Percentiles rank a stretch among this genome's conserved stretches.
phyloP scores from a whole-genome alignment of 2,329 filamentous ascomycete species.

The Didymella arachidicola region DNA sequence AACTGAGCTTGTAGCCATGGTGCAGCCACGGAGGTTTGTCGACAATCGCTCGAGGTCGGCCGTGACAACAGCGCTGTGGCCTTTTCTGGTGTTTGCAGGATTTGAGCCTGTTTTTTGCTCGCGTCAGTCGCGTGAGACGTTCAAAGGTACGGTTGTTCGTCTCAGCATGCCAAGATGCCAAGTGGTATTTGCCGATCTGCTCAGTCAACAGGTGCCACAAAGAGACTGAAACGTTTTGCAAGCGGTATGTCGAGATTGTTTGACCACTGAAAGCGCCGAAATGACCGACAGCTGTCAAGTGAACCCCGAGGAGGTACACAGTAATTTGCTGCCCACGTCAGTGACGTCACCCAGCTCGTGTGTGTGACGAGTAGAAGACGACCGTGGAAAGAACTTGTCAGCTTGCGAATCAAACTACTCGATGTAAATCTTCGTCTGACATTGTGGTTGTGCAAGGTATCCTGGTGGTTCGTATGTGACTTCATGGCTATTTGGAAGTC shows the following conservation, averaged over 20 bases:
- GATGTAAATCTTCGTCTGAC: background rate
- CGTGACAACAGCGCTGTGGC: background rate
- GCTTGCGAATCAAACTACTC: background rate
- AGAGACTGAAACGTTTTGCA: background rate
- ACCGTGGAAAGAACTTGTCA: too few species aligned
- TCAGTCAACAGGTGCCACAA: background rate
- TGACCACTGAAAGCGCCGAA: background rate
- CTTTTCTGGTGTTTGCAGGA: background rate
- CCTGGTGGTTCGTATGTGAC: too few species aligned
- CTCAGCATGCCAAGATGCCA: background rate
- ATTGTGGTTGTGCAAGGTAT: background rate
- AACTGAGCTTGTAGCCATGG: background rate
- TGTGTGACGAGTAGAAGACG: too few species aligned
- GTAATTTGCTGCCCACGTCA: background rate
- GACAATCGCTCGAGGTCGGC: background rate
- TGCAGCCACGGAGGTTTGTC: background rate
- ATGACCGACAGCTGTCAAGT: background rate
- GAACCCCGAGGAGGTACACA: background rate
- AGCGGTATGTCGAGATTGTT: background rate
- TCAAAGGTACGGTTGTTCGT: background rate
- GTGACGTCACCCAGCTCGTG: background rate
- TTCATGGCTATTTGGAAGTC: too few species aligned
- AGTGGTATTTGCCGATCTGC: background rate
- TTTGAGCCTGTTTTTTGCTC: background rate
- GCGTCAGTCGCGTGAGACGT: background rate